Base-by-base conservation (phyloP, 345 rosid species). In the Citrus trifoliata region DNA sequence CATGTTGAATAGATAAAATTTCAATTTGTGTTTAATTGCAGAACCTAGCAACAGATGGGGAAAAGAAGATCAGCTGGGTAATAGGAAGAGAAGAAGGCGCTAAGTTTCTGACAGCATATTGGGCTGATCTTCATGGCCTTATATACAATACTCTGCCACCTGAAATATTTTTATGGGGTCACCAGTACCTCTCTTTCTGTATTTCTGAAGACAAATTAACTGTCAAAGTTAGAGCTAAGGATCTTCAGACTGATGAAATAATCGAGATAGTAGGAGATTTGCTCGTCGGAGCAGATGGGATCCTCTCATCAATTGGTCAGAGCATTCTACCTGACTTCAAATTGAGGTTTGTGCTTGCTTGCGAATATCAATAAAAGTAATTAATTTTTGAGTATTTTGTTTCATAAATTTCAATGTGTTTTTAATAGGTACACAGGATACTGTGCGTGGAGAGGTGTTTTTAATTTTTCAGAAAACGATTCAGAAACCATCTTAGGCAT, bases 391-490 rank as follows among this genome's bases (percentile, higher is more conserved):
- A 28, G 4, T 3, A 6, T 3, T 76, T 0, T 10, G 9, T 22
- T 42, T 75, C 7, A 22, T 55, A 21, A 2, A 24, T 71, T 68
- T 68, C 32, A 38, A 38, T n/a, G 71, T 67, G 13, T 42, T 58
- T 37, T 77, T 70, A 63, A 78, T 75, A 92, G 97, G 89, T 93
- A 95, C 76, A 86, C 93, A 7, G 95, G 93, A 33, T 95, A 88
- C 48, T 91, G 93, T 76, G 93, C 93, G 21, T 91, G 93, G 97
- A 89, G 93, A 82, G 93, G 98, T 37, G 83, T 93, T 78, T 85
- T 88, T 58, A 87, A 94, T 71, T 93, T 88, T 81, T 83, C 92
- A 7, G 88, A 79, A 69, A 59, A 63, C 62, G 93, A 89, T 73
- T 86, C 88, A 6, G 90, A 89, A 61, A 82, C 80, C 19, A 81